Evolutionary conservation across 2,329 filamentous ascomycete genomes (phyloP).

Genomic region (Diplodia scrobiculata): DNA sequence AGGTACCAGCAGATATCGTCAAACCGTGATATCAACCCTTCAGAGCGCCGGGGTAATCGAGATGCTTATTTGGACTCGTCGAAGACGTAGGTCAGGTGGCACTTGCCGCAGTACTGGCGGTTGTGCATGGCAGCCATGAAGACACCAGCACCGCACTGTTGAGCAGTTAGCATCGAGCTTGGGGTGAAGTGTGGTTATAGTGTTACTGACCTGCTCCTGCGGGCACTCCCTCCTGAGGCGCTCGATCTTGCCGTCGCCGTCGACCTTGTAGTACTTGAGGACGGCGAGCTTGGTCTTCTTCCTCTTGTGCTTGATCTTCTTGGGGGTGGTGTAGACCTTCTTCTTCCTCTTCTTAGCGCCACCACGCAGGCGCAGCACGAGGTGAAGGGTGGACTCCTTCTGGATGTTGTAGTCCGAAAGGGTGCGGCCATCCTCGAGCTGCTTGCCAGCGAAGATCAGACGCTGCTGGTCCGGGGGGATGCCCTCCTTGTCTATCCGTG

Average conservation of each 20-base stretch:
- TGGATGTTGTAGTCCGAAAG: conserved; percentile 99
- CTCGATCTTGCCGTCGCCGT: conserved; percentile 99
- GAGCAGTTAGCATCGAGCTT: conserved; percentile 14
- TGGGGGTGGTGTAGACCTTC: conserved; percentile 99
- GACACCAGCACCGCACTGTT: conserved; percentile 96
- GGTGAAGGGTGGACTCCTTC: conserved; percentile 98
- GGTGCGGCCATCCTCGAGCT: conserved; percentile 98
- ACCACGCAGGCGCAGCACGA: conserved; percentile 97
- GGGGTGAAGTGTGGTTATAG: conserved; percentile 32
- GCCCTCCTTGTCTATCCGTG: conserved; percentile 92
- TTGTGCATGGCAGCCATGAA: conserved; percentile 99
- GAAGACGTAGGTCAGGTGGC: conserved; percentile 72
- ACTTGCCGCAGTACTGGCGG: conserved; percentile 89
- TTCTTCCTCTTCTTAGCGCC: conserved; percentile 99
- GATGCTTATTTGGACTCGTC: conserved; percentile 61
- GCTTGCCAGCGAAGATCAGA: conserved; percentile 99
- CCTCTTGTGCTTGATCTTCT: conserved; percentile 99
- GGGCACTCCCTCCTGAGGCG: conserved; percentile 98
- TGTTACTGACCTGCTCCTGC: conserved; percentile 71
- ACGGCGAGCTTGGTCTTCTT: conserved; percentile 99
- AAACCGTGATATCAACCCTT: conserved; percentile 21
- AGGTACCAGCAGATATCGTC: conserved; percentile 23
- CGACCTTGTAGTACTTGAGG: conserved; percentile 99
- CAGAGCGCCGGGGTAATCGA: neutral
- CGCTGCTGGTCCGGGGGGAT: conserved; percentile 99